Evolutionary conservation across 495 filamentous ascomycete genomes (phyloP).

Genomic region (Xylaria intraflava): DNA sequence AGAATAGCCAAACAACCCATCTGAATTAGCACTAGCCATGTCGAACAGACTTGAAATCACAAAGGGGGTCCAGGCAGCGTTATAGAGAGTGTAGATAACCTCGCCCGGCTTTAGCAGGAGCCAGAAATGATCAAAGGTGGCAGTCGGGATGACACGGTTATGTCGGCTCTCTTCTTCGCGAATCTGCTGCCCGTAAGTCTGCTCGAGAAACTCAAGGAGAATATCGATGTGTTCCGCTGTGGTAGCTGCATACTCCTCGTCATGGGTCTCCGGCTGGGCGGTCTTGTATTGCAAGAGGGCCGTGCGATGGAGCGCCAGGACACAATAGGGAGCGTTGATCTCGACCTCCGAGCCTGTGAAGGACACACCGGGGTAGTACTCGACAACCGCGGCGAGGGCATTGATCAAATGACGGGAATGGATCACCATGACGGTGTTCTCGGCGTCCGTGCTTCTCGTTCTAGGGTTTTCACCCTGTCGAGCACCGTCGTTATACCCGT

Average conservation of each 20-base stretch:
- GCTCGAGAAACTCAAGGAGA: constrained; percentile 29
- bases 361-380: constrained; percentile 27
- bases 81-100: constrained; percentile 27
- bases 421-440: constrained; percentile 31
- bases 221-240: constrained; percentile 34
- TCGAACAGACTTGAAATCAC: constrained; percentile 21
- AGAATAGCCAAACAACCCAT: not conserved
- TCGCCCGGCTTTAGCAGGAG: constrained; percentile 32
- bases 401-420: constrained; percentile 32
- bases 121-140: constrained; percentile 34
- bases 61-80: constrained; percentile 26
- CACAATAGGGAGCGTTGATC: constrained; percentile 30
- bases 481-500: no score
- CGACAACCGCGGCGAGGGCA: constrained; percentile 32
- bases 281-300: constrained; percentile 29
- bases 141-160: constrained; percentile 17
- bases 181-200: constrained; percentile 20
- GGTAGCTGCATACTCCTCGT: constrained; percentile 25
- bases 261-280: constrained; percentile 28
- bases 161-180: constrained; percentile 25
- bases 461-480: constrained; percentile 6
- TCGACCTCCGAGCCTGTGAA: constrained; percentile 20
- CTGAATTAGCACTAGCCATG: not conserved
- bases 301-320: constrained; percentile 29
- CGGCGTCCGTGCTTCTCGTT: constrained; percentile 14